phyloP scores from a whole-genome alignment of 306 rosid species.

The Trifolium dubium region DNA sequence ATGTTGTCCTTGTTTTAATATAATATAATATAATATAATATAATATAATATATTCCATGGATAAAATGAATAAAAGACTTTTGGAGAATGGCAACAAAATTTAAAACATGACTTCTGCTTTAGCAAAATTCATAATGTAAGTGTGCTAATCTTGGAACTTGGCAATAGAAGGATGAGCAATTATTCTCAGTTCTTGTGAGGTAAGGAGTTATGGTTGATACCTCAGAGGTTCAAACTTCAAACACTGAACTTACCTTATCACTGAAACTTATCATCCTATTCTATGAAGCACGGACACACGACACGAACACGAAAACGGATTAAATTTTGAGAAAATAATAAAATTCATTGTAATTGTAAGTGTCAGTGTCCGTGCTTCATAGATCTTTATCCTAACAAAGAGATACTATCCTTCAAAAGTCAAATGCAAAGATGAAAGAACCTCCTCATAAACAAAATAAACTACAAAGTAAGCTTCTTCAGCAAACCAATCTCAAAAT shows the following conservation, averaged over 20 bases:
- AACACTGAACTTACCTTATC: too few species aligned
- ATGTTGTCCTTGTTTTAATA: neutral
- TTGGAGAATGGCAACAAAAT: constrained; percentile 19
- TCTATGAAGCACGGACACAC: too few species aligned
- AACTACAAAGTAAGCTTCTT: constrained; percentile 15
- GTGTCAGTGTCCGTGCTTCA: too few species aligned
- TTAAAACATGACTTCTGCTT: constrained; percentile 17
- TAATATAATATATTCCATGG: neutral
- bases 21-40: neutral
- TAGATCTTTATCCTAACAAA: neutral
- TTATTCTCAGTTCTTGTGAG: neutral
- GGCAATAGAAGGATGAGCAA: constrained; percentile 10
- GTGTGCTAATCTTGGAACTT: constrained; percentile 15
- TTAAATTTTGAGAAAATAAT: too few species aligned
- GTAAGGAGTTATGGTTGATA: neutral
- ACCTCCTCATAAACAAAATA: neutral
- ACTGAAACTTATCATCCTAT: too few species aligned
- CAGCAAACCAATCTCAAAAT: constrained; percentile 19
- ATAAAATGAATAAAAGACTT: constrained; percentile 2
- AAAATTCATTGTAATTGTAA: too few species aligned
- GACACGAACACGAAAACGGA: too few species aligned
- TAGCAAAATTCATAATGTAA: constrained; percentile 14
- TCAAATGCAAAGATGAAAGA: too few species aligned
- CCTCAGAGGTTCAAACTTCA: neutral
- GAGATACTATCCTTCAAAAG: neutral